Percentiles rank a stretch among this genome's conserved stretches.
phyloP scores from a whole-genome alignment of 768 basidiomycete genomes.

The Russula sp. region DNA sequence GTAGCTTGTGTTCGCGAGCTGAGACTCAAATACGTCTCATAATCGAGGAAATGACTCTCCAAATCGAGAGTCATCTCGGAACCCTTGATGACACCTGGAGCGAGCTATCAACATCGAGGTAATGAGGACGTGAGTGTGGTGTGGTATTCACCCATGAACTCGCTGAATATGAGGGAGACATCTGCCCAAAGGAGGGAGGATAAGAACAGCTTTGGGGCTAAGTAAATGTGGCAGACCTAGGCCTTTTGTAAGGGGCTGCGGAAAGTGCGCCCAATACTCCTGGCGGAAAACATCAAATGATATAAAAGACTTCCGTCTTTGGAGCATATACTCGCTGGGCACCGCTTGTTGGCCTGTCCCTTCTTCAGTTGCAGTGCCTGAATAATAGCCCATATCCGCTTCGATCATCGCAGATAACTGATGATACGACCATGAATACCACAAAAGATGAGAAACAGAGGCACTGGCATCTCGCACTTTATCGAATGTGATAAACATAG shows the following conservation, averaged over 20 bases:
- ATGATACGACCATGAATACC: neutral
- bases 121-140: too few species aligned
- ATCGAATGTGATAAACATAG: conserved; percentile 64
- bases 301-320: conserved; percentile 27
- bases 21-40: conserved; percentile 28
- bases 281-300: conserved; percentile 44
- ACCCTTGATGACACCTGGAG: conserved; percentile 56
- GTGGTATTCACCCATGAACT: conserved; percentile 49
- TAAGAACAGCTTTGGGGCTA: neutral
- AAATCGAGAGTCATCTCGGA: conserved; percentile 45
- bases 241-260: conserved; percentile 46
- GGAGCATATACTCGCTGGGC: conserved; percentile 19
- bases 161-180: conserved; percentile 56
- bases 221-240: conserved; percentile 40
- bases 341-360: neutral
- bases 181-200: conserved; percentile 37
- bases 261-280: conserved; percentile 58
- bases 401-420: conserved; percentile 48
- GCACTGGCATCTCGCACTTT: conserved; percentile 39
- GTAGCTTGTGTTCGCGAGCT: conserved; percentile 48
- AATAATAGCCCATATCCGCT: conserved; percentile 34
- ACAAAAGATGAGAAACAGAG: neutral
- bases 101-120: neutral
- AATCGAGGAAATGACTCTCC: conserved; percentile 14
- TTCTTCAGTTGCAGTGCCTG: neutral